Evolutionary conservation across 805 yeast species (phyloP).

Genomic region (Vanderwaltozyma verrucispora): DNA sequence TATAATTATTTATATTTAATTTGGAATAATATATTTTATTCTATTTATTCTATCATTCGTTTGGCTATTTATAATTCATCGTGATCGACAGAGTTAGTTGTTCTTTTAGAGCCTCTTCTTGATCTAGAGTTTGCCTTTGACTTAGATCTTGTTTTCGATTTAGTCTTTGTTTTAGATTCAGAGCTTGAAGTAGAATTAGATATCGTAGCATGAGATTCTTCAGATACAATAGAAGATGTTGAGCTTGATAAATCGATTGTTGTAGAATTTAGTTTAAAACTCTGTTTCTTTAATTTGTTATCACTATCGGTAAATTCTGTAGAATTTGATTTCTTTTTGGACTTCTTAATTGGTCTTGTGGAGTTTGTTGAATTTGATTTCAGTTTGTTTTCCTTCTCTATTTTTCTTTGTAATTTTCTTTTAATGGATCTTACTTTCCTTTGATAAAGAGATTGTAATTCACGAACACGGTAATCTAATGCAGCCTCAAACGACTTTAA

Average conservation of each 20-base stretch:
- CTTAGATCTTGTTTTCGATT: background rate
- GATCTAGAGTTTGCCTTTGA: too few species aligned
- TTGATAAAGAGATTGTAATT: conserved; percentile 17
- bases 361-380: background rate
- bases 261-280: too few species aligned
- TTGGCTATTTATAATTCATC: background rate
- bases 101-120: background rate
- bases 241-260: background rate
- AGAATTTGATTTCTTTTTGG: background rate
- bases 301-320: background rate
- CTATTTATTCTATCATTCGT: too few species aligned
- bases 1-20: too few species aligned
- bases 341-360: background rate
- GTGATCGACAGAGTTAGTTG: background rate
- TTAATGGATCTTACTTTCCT: conserved; percentile 17
- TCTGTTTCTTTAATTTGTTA: background rate
- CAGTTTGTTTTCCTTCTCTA: conserved; percentile 3
- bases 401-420: conserved; percentile 19
- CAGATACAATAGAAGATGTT: background rate
- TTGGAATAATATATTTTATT: too few species aligned
- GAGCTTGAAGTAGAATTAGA: background rate
- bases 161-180: background rate
- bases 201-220: background rate
- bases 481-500: conserved; percentile 11
- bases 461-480: conserved; percentile 26